phyloP scores from a whole-genome alignment of 768 basidiomycete genomes.

The Trametes punicea region DNA sequence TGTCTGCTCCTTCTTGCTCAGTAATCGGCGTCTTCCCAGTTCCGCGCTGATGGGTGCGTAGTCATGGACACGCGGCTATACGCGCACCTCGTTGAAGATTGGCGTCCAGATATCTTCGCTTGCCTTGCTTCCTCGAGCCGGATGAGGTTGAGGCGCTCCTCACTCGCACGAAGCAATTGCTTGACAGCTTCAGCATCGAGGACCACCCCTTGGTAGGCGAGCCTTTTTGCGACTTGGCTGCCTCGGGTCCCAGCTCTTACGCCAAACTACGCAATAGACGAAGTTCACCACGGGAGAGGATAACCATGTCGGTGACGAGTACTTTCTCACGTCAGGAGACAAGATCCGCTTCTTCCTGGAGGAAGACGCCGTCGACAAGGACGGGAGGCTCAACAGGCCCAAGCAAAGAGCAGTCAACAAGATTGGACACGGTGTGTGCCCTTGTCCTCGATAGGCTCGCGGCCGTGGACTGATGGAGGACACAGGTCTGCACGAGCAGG shows the following conservation, averaged over 20 bases:
- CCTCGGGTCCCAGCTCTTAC: no score
- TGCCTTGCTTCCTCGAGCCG: constrained; percentile 68
- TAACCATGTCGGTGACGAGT: constrained; percentile 85
- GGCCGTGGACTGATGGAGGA: neutral
- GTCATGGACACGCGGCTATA: neutral
- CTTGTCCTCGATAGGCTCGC: neutral
- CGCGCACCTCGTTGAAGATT: neutral
- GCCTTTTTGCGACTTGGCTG: neutral
- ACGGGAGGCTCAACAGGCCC: constrained; percentile 66
- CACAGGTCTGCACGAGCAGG: constrained; percentile 80
- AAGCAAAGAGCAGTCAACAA: constrained; percentile 89
- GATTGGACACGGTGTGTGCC: constrained; percentile 73
- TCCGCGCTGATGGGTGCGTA: constrained; percentile 57
- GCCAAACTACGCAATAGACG: no score
- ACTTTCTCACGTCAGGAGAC: constrained; percentile 89
- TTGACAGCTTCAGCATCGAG: constrained; percentile 73
- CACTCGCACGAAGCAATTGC: constrained; percentile 64
- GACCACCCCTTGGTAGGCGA: constrained; percentile 76
- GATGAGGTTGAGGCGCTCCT: constrained; percentile 62
- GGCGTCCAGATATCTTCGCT: constrained; percentile 63
- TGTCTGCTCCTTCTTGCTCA: neutral
- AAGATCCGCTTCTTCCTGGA: constrained; percentile 96
- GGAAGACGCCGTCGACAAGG: constrained; percentile 70
- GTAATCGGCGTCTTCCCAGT: constrained; percentile 34
- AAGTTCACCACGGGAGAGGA: constrained; percentile 82